A percentile compares a stretch with the other conserved stretches of the same genome.
Conservation (phyloP, 2,329 filamentous ascomycete species). For the Aphanoascus verrucosus region DNA sequence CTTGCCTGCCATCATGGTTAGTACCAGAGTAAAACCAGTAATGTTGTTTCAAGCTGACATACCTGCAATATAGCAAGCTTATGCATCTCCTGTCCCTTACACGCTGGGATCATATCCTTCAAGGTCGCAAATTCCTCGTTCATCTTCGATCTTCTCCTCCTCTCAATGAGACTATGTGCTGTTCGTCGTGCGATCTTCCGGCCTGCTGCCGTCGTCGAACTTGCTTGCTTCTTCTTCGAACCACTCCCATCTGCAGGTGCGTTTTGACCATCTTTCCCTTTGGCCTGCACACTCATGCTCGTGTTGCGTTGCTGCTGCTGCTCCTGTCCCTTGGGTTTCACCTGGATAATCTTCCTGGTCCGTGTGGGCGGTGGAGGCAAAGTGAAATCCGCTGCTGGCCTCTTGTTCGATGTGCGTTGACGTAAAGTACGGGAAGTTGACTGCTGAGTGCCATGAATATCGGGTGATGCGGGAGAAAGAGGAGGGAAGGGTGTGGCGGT, state of each 20-base stretch:
- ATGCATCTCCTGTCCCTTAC: constrained; percentile 90
- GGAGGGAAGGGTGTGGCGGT: constrained; percentile 39
- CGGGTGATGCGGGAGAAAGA: constrained; percentile 36
- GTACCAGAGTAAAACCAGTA: neutral
- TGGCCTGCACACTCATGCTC: constrained; percentile 17
- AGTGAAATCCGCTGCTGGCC: constrained; percentile 48
- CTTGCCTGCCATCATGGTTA: constrained; percentile 54
- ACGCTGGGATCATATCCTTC: constrained; percentile 92
- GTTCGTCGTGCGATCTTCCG: constrained; percentile 92
- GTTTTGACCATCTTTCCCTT: constrained; percentile 14
- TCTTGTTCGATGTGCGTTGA: constrained; percentile 30
- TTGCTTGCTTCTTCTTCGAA: constrained; percentile 66
- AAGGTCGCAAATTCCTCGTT: constrained; percentile 93
- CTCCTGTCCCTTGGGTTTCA: constrained; percentile 58
- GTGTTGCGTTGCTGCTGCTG: constrained; percentile 24
- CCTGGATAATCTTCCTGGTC: constrained; percentile 93
- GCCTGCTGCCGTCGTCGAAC: constrained; percentile 61
- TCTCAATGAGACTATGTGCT: constrained; percentile 88
- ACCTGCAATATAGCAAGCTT: constrained; percentile 93
- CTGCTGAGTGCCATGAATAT: constrained; percentile 22
- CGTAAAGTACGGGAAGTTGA: constrained; percentile 16
- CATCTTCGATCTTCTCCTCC: constrained; percentile 87
- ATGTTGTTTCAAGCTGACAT: constrained; percentile 9
- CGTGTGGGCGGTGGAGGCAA: constrained; percentile 86
- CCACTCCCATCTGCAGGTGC: constrained; percentile 16